phyloP scores from a whole-genome alignment of 1,284 basidiomycete species.

The Coniferiporia weirii region DNA sequence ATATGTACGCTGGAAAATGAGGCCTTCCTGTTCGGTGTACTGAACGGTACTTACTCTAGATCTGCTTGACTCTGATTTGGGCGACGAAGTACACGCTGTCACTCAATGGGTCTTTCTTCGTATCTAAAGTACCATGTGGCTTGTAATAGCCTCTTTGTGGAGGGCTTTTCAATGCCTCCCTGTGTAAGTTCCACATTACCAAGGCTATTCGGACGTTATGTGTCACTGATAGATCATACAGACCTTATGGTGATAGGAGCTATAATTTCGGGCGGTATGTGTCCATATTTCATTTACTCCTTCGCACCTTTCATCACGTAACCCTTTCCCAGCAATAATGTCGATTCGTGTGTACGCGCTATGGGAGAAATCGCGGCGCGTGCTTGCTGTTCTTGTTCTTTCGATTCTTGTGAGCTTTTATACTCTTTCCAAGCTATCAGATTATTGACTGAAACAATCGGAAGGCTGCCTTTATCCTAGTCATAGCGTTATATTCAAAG shows the following conservation, averaged over 20 bases:
- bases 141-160: neutral
- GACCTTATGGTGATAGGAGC: neutral
- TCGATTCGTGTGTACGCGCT: slow-evolving; percentile 11
- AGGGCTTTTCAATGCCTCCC: neutral
- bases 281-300: neutral
- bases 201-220: neutral
- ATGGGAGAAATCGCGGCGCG: neutral
- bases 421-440: neutral
- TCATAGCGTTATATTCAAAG: neutral
- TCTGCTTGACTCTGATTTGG: neutral
- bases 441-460: neutral
- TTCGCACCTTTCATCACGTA: too few relatives aligned
- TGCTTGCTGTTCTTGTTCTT: neutral
- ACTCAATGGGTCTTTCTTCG: neutral
- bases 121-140: neutral
- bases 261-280: slow-evolving; percentile 3
- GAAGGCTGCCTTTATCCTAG: neutral
- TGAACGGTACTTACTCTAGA: slow-evolving; percentile 54
- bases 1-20: neutral
- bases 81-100: neutral
- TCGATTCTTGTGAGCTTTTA: neutral
- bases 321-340: neutral
- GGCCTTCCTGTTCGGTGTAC: neutral
- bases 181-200: neutral
- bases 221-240: neutral